Percentiles rank a stretch among this genome's conserved stretches.
Evolutionary conservation across 495 filamentous ascomycete genomes (phyloP).

Genomic region (Xylaria nigripes): DNA sequence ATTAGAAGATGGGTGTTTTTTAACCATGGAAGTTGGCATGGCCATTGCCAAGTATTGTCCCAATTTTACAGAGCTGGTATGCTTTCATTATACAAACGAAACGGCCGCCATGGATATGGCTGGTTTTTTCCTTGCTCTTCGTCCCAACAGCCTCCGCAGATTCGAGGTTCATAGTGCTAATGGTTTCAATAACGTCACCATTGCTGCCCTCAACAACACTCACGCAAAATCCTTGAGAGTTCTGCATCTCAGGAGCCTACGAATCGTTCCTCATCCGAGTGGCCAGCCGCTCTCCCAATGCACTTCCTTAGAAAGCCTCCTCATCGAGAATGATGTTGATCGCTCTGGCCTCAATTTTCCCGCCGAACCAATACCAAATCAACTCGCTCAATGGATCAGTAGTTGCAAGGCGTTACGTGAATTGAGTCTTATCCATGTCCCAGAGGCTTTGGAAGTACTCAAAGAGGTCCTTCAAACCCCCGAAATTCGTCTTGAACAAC

Average conservation of each 20-base stretch:
- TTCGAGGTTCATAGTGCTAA: constrained; percentile 50
- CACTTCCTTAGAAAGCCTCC: constrained; percentile 43
- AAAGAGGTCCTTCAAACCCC: constrained; percentile 39
- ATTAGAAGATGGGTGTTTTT: constrained; percentile 49
- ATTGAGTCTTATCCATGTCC: constrained; percentile 44
- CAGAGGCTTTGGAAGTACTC: constrained; percentile 43
- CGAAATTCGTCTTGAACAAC: constrained; percentile 18
- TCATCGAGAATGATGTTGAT: constrained; percentile 34
- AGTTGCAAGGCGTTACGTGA: constrained; percentile 46
- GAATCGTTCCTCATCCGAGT: constrained; percentile 36
- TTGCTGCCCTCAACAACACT: constrained; percentile 48
- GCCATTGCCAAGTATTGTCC: constrained; percentile 53
- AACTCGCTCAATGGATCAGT: constrained; percentile 47
- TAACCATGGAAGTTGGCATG: constrained; percentile 43
- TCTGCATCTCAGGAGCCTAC: constrained; percentile 47
- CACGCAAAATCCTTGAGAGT: constrained; percentile 51
- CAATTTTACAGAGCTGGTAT: constrained; percentile 50
- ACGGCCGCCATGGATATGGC: constrained; percentile 49
- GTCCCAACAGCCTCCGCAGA: constrained; percentile 48
- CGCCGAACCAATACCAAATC: constrained; percentile 41
- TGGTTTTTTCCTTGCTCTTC: constrained; percentile 49
- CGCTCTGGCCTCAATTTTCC: constrained; percentile 33
- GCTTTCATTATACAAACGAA: constrained; percentile 35
- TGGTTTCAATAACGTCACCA: constrained; percentile 44
- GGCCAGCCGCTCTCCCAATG: constrained; percentile 44